These are phyloP conservation scores for Cytidiella melzeri DNA, from an alignment of 768 basidiomycete genomes.

Conservation along the genomic window DNA sequence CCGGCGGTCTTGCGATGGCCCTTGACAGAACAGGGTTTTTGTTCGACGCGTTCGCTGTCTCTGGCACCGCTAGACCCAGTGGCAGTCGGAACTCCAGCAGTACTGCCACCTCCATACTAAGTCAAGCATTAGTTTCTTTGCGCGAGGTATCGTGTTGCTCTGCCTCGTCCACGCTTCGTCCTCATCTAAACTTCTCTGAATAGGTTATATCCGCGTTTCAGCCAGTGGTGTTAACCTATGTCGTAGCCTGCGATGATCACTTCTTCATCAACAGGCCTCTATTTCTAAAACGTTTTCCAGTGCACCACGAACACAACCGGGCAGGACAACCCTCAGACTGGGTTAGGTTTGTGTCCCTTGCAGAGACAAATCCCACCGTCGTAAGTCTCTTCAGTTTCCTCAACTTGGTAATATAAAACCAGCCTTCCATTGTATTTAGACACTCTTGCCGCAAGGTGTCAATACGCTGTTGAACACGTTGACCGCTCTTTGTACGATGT, in stretches of 20 bases:
- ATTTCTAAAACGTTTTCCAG: conserved; percentile 6
- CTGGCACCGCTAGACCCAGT: too few species aligned
- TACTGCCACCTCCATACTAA: conserved; percentile 30
- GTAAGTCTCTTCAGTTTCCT: neutral
- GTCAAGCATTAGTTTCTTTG: conserved; percentile 32
- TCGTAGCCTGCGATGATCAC: conserved; percentile 41
- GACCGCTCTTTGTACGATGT: neutral
- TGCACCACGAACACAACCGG: conserved; percentile 12
- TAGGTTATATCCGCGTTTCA: conserved; percentile 29
- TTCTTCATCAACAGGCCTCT: conserved; percentile 44
- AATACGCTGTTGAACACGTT: neutral
- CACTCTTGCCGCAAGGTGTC: neutral
- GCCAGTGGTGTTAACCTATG: conserved; percentile 39
- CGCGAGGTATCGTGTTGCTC: conserved; percentile 26
- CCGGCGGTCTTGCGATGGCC: too few species aligned
- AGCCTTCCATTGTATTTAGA: neutral
- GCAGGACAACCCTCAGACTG: neutral
- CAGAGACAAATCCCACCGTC: neutral
- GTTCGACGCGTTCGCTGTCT: conserved; percentile 39
- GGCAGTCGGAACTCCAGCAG: too few species aligned
- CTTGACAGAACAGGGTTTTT: conserved; percentile 44
- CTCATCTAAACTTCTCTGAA: neutral
- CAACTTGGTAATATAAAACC: neutral
- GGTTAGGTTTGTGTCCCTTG: conserved; percentile 7
- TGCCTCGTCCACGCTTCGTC: neutral